Evolutionary conservation across 78 protist species (phyloP), one percentile per base, ranked within the genome.

Genomic region (Isochrysis galbana): DNA sequence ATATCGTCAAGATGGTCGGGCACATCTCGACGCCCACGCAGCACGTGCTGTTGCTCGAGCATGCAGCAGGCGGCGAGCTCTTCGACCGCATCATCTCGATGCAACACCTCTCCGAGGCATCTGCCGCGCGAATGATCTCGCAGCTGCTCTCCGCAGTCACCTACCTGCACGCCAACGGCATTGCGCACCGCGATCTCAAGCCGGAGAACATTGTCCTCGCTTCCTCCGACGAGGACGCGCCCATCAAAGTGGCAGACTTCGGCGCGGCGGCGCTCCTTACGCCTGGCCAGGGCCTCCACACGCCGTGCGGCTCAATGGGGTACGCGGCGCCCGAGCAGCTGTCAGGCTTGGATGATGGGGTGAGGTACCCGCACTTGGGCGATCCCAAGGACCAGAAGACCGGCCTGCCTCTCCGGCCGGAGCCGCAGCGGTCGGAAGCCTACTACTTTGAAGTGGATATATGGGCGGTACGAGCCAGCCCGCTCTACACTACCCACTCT

Each of bases 121-220:
- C 11, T 7, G 82, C 82, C 5, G 21, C 82, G 82, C 39, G 82
- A 7, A 38, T 72, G 7, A 72, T 36, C 44, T 1, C 36, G 0
- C 44, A 72, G 44, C 82, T 72, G 26, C 44, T n/a, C 82, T 36
- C 44, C 1, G 82, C 82, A 14, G 42, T 72, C 3, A 19, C 44
- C 23, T 5, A 72, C 82, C 82, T 72, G 44, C 82, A 72, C 82
- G 22, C 21, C 3, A 0, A 42, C 1, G 82, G 82, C n/a, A 36
- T 72, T 26, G 38, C 38, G 0, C 82, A 72, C 82, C 82, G 82
- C 82, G 82, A 72, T 26, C 42, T 72, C 41, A 72, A 72, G 82
- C 82, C 82, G 19, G 82, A 72, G 82, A 72, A 72, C 82, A 72
- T 72, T 23, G 45, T 72, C 45, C 38, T 26, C 82, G 82, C 82